Percentiles rank a stretch among this genome's conserved stretches.
Conservation (phyloP, 108 stramenopile species). For the Skeletonema menzelii region DNA sequence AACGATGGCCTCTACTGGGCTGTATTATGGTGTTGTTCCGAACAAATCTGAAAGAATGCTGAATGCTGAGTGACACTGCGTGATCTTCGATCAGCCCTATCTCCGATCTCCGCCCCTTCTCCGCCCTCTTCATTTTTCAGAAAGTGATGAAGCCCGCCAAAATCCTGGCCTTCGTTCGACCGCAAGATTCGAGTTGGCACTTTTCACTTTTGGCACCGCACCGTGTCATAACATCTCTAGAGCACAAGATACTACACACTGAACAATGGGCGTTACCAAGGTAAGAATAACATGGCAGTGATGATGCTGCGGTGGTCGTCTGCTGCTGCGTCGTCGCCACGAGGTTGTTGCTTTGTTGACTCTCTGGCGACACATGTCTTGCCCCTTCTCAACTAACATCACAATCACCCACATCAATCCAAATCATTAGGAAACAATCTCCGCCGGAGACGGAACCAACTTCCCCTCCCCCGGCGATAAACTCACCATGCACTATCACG, state of each 20-base stretch:
- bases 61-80: neutral
- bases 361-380: too few species aligned
- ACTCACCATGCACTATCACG: conserved; percentile 87
- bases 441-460: conserved; percentile 68
- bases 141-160: neutral
- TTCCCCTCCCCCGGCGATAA: conserved; percentile 78
- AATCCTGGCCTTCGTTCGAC: neutral
- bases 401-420: too few species aligned
- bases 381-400: too few species aligned
- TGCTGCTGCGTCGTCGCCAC: too few species aligned
- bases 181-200: too few species aligned
- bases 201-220: too few species aligned
- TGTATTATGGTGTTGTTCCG: too few species aligned
- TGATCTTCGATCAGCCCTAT: neutral
- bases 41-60: neutral
- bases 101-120: too few species aligned
- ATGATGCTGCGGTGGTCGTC: neutral
- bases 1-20: too few species aligned
- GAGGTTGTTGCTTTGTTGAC: too few species aligned
- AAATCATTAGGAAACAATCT: conserved; percentile 47
- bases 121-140: neutral
- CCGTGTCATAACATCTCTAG: too few species aligned
- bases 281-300: neutral
- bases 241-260: too few species aligned
- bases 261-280: neutral